These are phyloP conservation scores for Gilbertella persicaria DNA, from an alignment of 371 early-diverging fungal genomes.

Conservation along the genomic window DNA sequence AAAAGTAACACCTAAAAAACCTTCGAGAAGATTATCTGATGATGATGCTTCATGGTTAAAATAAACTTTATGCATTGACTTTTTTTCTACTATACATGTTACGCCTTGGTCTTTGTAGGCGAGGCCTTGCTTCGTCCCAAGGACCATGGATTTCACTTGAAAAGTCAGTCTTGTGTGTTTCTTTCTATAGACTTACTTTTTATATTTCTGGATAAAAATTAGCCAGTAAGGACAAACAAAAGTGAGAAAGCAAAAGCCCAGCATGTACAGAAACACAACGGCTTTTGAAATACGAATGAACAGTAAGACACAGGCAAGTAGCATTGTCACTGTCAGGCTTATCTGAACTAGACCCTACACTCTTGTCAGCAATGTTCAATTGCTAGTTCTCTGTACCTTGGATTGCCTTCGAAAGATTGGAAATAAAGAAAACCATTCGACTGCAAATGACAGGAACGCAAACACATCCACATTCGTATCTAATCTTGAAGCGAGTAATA, in stretches of 20 bases:
- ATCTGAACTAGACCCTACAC: constrained; percentile 53
- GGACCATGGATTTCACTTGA: constrained; percentile 91
- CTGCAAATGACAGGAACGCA: constrained; percentile 85
- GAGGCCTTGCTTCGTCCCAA: constrained; percentile 95
- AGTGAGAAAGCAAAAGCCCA: constrained; percentile 75
- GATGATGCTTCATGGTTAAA: too few relatives aligned
- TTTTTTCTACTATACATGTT: constrained; percentile 31
- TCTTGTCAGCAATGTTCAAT: constrained; percentile 36
- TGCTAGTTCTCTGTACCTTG: too few relatives aligned
- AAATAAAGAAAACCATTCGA: constrained; percentile 90
- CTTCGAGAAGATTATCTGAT: too few relatives aligned
- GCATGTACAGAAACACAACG: constrained; percentile 67
- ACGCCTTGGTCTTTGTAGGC: constrained; percentile 51
- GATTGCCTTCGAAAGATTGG: constrained; percentile 82
- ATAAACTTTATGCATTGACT: neutral
- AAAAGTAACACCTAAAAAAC: too few relatives aligned
- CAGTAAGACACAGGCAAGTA: constrained; percentile 59
- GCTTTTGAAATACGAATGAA: constrained; percentile 72
- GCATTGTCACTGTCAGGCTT: constrained; percentile 61
- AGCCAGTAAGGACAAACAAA: constrained; percentile 91
- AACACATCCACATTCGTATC: constrained; percentile 84
- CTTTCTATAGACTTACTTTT: constrained; percentile 70
- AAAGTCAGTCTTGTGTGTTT: neutral
- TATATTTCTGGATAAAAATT: constrained; percentile 89
- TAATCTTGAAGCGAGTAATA: constrained; percentile 90